Evolutionary conservation across 1,139 yeast species (phyloP).

Genomic region (Lodderomyces orthopsilosis): DNA sequence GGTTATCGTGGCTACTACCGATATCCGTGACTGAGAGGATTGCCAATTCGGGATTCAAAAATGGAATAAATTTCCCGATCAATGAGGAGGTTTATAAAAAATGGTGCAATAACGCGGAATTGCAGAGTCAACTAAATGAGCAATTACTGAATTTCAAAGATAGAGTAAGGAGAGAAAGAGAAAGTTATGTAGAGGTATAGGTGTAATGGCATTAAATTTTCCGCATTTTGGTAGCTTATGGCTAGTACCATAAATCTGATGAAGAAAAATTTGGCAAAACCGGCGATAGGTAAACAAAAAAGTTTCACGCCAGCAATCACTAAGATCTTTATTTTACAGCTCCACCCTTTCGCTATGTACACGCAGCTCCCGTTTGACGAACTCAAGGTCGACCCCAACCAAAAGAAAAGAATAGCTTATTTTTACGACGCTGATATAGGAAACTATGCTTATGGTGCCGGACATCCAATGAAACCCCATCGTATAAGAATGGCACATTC

Average conservation of each 20-base stretch:
- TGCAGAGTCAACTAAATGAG: constrained; percentile 48
- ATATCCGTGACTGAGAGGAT: constrained; percentile 28
- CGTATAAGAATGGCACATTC: constrained; percentile 99
- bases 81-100: constrained; percentile 42
- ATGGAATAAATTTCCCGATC: constrained; percentile 53
- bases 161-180: constrained; percentile 20
- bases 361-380: constrained; percentile 48
- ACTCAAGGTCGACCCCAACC: constrained; percentile 38
- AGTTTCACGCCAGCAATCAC: neutral
- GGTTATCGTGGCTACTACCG: constrained; percentile 75
- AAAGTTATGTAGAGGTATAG: constrained; percentile 5
- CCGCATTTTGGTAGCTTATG: no score
- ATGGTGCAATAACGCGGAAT: constrained; percentile 38
- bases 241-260: no score
- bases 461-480: constrained; percentile 98
- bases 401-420: constrained; percentile 46
- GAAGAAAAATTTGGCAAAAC: neutral
- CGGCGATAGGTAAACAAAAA: neutral
- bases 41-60: constrained; percentile 25
- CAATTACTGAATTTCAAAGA: constrained; percentile 37
- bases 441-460: constrained; percentile 96
- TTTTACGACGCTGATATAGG: constrained; percentile 80
- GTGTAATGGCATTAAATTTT: neutral
- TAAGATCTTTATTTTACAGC: no score
- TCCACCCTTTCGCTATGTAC: constrained; percentile 31